phyloP scores from a whole-genome alignment of 2,329 filamentous ascomycete species.

The Hypomyces rosellus region DNA sequence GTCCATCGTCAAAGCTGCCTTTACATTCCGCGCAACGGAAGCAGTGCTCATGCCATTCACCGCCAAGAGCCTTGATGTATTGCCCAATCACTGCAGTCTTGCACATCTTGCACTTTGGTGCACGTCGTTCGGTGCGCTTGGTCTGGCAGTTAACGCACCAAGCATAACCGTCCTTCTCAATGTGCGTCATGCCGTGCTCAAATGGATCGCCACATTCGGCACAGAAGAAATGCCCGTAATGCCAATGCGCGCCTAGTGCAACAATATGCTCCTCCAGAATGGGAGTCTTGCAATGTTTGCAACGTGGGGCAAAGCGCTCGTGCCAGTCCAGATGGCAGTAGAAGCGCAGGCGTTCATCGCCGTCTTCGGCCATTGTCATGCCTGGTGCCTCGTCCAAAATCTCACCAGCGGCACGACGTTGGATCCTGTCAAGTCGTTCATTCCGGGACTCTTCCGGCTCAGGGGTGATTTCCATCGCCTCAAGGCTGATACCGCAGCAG shows the following conservation, averaged over 20 bases:
- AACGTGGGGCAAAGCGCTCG: conserved; percentile 84
- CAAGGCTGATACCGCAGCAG: conserved; percentile 78
- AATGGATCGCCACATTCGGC: conserved; percentile 98
- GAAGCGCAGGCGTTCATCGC: conserved; percentile 71
- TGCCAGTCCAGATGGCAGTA: conserved; percentile 99
- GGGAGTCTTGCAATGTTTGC: conserved; percentile 92
- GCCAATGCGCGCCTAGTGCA: conserved; percentile 92
- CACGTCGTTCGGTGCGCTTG: conserved; percentile 79
- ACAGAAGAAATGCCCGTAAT: conserved; percentile 97
- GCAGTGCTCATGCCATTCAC: conserved; percentile 90
- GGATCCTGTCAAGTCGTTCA: conserved; percentile 69
- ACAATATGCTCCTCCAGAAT: conserved; percentile 94
- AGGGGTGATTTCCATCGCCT: conserved; percentile 93
- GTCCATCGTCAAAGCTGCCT: conserved; percentile 57
- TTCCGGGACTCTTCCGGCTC: conserved; percentile 70
- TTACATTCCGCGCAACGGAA: conserved; percentile 69
- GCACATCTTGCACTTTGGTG: conserved; percentile 83
- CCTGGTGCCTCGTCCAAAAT: conserved; percentile 56
- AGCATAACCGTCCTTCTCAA: conserved; percentile 95
- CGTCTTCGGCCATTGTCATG: conserved; percentile 62
- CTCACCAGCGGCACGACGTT: conserved; percentile 51
- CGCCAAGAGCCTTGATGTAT: conserved; percentile 81
- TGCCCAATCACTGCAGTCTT: conserved; percentile 78
- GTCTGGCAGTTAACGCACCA: conserved; percentile 96
- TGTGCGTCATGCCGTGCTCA: conserved; percentile 59